Evolutionary conservation across 129 eudicot genomes (phyloP), one percentile per base, ranked within the genome.

Genomic region (Chrysanthemum makinoi): DNA sequence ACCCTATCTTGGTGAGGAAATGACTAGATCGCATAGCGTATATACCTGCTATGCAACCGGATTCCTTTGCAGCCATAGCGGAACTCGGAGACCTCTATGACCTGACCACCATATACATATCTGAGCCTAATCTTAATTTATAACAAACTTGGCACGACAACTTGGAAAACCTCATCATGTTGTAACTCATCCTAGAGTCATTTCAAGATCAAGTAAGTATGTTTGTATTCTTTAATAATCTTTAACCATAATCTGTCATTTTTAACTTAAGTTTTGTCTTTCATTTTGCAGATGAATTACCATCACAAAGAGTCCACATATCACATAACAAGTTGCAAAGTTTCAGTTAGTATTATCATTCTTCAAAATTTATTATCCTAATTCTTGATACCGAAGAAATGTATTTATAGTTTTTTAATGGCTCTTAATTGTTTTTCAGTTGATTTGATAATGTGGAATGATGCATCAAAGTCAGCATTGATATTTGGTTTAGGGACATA

Each of bases 391-490:
- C 30, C 30, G 26, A 58, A 46, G 28, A 43, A 72, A 39, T 58
- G 10, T 11, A 24, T 63, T 53, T 49, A 22, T 20, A 17, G 7
- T 82, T 30, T 20, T 39, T 11, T 18, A 22, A 64, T 67, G 44
- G 1, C 8, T 69, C 72, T 51, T 28, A 44, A 30, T 48, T 66
- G 62, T 66, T 53, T 71, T 64, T 73, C 95, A 89, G 98, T 82
- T 77, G 98, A 92, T 75, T 72, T 92, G 54, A 81, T 92, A 17
- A 89, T 92, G 96, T 92, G 98, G 98, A 89, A 67, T 62, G 95
- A 92, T 77, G 87, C 65, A 75, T 87, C 98, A 47, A 92, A 82
- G 82, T 83, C 96, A 62, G 91, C 96, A 77, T 81, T 92, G 48
- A 30, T 87, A 10, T 92, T 92, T 78, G 98, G 98, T 20, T 57